Conservation (phyloP, 2,329 filamentous ascomycete species). For the Truncatella angustata region DNA sequence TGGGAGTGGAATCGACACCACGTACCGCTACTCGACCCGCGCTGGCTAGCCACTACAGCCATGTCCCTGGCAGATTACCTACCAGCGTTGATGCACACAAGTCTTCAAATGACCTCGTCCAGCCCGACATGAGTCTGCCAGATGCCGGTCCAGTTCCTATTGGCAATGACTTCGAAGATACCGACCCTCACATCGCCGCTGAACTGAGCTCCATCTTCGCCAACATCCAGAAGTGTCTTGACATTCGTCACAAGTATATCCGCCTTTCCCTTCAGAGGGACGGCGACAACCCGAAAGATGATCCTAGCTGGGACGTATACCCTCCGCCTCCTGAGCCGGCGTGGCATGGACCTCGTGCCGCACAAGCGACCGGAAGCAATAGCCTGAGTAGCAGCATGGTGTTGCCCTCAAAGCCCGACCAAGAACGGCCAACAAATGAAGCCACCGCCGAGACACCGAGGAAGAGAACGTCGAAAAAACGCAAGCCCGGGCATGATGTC, state of each 20-base stretch:
- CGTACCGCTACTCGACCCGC: conserved; percentile 31
- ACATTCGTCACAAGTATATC: conserved; percentile 87
- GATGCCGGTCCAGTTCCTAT: conserved; percentile 60
- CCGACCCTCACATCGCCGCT: conserved; percentile 75
- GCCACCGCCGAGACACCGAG: conserved; percentile 28
- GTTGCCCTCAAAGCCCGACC: conserved; percentile 28
- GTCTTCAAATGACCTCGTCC: conserved; percentile 13
- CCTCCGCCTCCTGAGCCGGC: conserved; percentile 88
- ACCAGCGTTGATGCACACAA: conserved; percentile 14
- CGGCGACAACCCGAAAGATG: conserved; percentile 85
- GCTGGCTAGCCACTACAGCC: conserved; percentile 19
- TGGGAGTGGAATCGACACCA: conserved; percentile 17
- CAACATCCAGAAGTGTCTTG: conserved; percentile 86
- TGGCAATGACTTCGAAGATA: conserved; percentile 66
- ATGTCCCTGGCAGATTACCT: conserved; percentile 13
- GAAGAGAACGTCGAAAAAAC: conserved; percentile 54
- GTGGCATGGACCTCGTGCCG: conserved; percentile 63
- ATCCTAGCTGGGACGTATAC: conserved; percentile 81
- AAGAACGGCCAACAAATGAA: conserved; percentile 22
- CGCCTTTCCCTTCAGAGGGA: conserved; percentile 77
- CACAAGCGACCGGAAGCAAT: conserved; percentile 31
- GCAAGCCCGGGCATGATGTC: conserved; percentile 87
- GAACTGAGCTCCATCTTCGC: conserved; percentile 85
- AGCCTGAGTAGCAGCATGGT: conserved; percentile 44
- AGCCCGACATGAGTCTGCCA: conserved; percentile 40